phyloP scores from a whole-genome alignment of 495 filamentous ascomycete genomes.

The Podospora pseudocomata region DNA sequence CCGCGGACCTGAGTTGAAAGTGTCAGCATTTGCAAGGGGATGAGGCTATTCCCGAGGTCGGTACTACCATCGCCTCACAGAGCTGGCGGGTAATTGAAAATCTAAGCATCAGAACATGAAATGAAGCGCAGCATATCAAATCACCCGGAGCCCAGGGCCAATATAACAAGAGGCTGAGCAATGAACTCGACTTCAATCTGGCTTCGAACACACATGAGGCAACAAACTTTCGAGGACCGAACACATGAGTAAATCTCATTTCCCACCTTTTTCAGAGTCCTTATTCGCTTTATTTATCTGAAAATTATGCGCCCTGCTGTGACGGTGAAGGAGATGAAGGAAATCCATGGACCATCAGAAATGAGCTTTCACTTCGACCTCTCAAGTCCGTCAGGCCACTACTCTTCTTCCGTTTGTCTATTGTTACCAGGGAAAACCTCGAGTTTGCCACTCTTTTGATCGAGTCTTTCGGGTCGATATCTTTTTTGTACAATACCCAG shows the following conservation, averaged over 20 bases:
- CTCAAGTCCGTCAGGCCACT: neutral
- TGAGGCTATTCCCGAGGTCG: neutral
- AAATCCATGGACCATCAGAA: neutral
- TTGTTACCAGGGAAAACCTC: neutral
- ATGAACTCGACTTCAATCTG: no score
- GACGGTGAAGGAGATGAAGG: neutral
- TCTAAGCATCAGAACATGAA: neutral
- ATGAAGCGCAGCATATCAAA: neutral
- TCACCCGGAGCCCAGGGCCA: no score
- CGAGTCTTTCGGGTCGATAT: neutral
- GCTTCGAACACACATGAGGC: no score
- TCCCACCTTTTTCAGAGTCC: no score
- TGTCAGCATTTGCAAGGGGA: neutral
- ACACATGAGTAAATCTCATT: no score
- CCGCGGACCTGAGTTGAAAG: neutral
- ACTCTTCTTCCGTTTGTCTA: neutral
- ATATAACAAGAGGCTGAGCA: no score
- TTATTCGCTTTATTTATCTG: neutral
- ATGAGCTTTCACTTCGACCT: neutral
- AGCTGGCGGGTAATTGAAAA: neutral
- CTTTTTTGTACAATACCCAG: neutral
- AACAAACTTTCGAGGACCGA: no score
- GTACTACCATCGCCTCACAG: neutral
- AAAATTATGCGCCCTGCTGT: neutral
- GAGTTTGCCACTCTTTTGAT: neutral